These are phyloP conservation scores for Celoporthe dispersa DNA, from an alignment of 2,329 filamentous ascomycete genomes.

Conservation along the genomic window DNA sequence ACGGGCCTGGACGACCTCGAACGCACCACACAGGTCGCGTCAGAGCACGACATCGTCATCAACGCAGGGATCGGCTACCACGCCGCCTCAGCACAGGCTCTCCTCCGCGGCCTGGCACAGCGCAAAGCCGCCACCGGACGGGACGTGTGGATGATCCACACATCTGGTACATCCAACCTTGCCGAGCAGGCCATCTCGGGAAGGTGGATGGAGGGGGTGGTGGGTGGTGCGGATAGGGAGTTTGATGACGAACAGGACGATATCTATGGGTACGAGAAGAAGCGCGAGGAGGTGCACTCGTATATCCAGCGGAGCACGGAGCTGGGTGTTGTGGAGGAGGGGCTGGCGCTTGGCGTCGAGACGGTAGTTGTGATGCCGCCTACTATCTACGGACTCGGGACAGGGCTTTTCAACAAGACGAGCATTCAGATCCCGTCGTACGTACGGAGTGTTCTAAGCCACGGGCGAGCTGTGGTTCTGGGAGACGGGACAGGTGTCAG, in stretches of 20 bases:
- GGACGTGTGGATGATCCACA: conserved; percentile 34
- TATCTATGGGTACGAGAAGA: conserved; percentile 47
- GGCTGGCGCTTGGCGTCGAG: conserved; percentile 46
- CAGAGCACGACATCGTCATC: conserved; percentile 45
- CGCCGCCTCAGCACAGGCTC: conserved; percentile 42
- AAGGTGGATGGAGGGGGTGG: conserved; percentile 42
- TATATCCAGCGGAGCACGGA: conserved; percentile 52
- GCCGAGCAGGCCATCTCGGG: conserved; percentile 38
- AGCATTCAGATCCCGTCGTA: conserved; percentile 46
- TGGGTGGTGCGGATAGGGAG: conserved; percentile 45
- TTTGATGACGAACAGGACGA: conserved; percentile 49
- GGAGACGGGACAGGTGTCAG: conserved; percentile 9
- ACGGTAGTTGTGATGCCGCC: conserved; percentile 52
- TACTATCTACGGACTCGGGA: conserved; percentile 51
- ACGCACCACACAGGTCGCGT: conserved; percentile 32
- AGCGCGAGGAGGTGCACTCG: conserved; percentile 41
- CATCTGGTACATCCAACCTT: conserved; percentile 50
- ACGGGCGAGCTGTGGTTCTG: conserved; percentile 9
- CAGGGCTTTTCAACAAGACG: conserved; percentile 46
- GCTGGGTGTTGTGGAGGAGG: conserved; percentile 46
- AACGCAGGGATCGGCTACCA: conserved; percentile 48
- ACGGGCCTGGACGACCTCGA: conserved; percentile 34
- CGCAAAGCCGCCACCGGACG: conserved; percentile 33
- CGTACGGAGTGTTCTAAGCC: not conserved
- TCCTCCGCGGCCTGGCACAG: conserved; percentile 48